Evolutionary conservation across 257 asterid genomes (phyloP).

Genomic region (Cruciata laevipes): DNA sequence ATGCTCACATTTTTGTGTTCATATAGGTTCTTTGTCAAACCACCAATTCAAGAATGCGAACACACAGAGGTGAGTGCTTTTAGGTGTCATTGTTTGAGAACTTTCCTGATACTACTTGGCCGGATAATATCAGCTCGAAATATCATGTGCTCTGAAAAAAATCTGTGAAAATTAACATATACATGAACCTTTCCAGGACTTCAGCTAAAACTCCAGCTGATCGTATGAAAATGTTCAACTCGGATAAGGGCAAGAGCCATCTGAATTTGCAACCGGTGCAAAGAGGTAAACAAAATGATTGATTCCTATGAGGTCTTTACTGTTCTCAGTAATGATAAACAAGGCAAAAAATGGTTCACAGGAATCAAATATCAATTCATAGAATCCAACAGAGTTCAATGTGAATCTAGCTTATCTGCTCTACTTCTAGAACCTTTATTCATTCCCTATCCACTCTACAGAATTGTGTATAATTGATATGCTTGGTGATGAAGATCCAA

Average conservation of each 20-base stretch:
- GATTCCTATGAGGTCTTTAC: not conserved
- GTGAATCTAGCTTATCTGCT: slow-evolving; percentile 3
- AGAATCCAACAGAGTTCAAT: not conserved
- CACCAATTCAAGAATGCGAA: slow-evolving; percentile 31
- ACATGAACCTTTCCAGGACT: slow-evolving; percentile 19
- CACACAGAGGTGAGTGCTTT: slow-evolving; percentile 45
- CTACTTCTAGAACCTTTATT: slow-evolving; percentile 1
- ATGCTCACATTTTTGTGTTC: slow-evolving; percentile 22
- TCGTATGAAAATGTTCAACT: slow-evolving; percentile 26
- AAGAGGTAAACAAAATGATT: slow-evolving; percentile 21
- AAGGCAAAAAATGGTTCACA: not conserved
- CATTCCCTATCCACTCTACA: slow-evolving; percentile 22
- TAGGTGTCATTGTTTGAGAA: not conserved
- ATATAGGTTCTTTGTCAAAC: slow-evolving; percentile 44
- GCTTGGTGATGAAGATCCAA: slow-evolving; percentile 59
- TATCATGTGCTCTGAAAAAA: too few relatives aligned
- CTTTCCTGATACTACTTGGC: not conserved
- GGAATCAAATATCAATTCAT: not conserved
- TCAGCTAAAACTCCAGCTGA: slow-evolving; percentile 30
- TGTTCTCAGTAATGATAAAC: not conserved
- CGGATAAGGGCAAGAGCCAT: slow-evolving; percentile 24
- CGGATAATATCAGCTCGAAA: too few relatives aligned
- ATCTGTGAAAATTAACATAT: not conserved
- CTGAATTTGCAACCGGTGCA: slow-evolving; percentile 14
- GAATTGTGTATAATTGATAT: slow-evolving; percentile 67